A percentile compares a stretch with the other conserved stretches of the same genome.
Conservation (phyloP, 257 asterid species). For the Cruciata laevipes region DNA sequence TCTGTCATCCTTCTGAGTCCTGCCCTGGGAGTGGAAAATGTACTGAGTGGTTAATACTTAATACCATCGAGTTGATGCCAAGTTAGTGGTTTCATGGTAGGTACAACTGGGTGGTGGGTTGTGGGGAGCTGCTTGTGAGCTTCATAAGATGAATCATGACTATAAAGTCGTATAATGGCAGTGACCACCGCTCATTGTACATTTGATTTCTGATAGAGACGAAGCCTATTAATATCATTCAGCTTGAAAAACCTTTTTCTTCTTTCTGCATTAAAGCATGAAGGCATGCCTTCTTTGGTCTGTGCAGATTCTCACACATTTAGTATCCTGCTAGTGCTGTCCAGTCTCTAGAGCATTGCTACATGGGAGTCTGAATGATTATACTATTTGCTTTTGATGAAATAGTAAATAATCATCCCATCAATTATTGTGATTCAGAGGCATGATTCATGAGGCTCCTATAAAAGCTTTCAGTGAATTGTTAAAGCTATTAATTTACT, state of each 20-base stretch:
- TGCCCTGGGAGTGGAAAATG: neutral
- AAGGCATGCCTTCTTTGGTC: neutral
- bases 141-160: neutral
- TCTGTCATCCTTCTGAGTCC: neutral
- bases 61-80: neutral
- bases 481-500: neutral
- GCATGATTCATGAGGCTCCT: neutral
- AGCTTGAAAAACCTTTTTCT: no score
- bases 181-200: neutral
- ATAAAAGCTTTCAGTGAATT: neutral
- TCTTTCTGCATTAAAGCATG: no score
- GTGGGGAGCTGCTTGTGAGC: neutral
- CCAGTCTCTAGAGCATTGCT: neutral
- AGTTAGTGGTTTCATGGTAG: neutral
- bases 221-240: no score
- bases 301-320: neutral
- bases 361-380: neutral
- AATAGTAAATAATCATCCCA: neutral
- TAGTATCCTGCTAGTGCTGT: neutral
- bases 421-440: neutral
- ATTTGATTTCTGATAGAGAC: no score
- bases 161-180: neutral
- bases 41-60: neutral
- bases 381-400: neutral
- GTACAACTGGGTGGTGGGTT: neutral